Base-by-base conservation (phyloP, 345 rosid genomes). In the Eutrema yunnanense region DNA sequence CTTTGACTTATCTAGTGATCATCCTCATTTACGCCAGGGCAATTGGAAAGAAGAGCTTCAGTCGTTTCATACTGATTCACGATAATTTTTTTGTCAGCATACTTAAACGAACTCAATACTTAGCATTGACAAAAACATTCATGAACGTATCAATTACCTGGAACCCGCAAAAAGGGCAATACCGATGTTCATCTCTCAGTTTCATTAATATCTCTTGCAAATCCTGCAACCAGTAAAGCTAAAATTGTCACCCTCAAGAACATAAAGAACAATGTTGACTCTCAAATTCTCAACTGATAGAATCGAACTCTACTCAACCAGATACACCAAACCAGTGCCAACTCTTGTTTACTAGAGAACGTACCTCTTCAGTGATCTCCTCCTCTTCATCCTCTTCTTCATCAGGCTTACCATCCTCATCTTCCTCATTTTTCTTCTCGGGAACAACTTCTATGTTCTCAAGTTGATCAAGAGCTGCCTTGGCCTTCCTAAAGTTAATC, bases 11-110 rank as follows among this genome's bases (percentile, higher is more conserved):
- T 58, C 76, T 78, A 83, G 76, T 82, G 99, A 73, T 89, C 93
- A 77, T 89, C 97, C 78, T 95, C 97, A 37, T 84, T 76, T 32
- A 73, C 78, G 41, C 96, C 99, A 36, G 97, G 97, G 88, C 96
- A 95, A 78, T 75, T 73, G 56, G 89, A 81, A 42, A 78, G 44
- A 57, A 95, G 93, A 61, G 86, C 89, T 82, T 91, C 97, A 54
- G 32, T n/a, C 36, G 97, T 80, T 59, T 85, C 96, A 80, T 93
- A 93, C 98, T 93, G 90, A 74, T 44, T 34, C 49, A 81, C 50
- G 58, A 2, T 1, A 16, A 41, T 65, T 38, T 12, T 6, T 11
- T 42, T 32, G 72, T 70, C 33, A 71, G 62, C 50, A 40, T 37
- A 69, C 53, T 69, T 22, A 9, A 13, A 49, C 19, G 33, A 57